These are phyloP conservation scores for Delonix regia DNA, from an alignment of 306 rosid species.

Conservation along the genomic window DNA sequence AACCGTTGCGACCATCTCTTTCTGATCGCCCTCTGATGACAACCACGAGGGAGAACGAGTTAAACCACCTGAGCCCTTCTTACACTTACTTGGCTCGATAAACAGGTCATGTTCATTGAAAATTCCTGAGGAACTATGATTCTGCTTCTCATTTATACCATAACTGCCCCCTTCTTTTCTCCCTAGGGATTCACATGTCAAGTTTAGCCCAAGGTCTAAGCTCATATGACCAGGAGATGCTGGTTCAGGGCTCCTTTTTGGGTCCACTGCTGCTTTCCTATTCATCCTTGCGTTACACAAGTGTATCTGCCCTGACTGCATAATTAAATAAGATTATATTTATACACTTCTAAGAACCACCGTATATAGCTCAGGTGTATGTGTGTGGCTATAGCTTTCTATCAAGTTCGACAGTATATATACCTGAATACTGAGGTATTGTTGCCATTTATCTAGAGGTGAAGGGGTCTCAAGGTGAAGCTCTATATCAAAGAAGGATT, in stretches of 20 bases:
- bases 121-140: background rate
- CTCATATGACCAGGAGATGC: slow-evolving; percentile 50
- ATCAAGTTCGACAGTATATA: background rate
- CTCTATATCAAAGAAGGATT: slow-evolving; percentile 62
- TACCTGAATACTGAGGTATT: slow-evolving; percentile 84
- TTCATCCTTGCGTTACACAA: slow-evolving; percentile 69
- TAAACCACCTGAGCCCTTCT: slow-evolving; percentile 27
- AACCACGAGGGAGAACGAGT: slow-evolving; percentile 52
- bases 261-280: slow-evolving; percentile 57
- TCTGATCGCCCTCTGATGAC: slow-evolving; percentile 51
- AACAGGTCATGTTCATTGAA: slow-evolving; percentile 24
- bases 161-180: slow-evolving; percentile 35
- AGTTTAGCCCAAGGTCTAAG: slow-evolving; percentile 86
- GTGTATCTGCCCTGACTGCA: slow-evolving; percentile 84
- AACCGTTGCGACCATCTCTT: slow-evolving; percentile 85
- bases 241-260: slow-evolving; percentile 51
- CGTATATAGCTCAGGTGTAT: background rate
- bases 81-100: slow-evolving; percentile 28
- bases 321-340: background rate
- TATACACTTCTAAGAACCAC: slow-evolving; percentile 5
- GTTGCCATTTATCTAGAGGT: slow-evolving; percentile 76
- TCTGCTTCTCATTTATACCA: slow-evolving; percentile 31
- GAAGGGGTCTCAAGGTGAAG: slow-evolving; percentile 80
- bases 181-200: slow-evolving; percentile 57
- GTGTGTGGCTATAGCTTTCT: background rate